Conservation (phyloP, 106 monocot species). For the Chionographis japonica region DNA sequence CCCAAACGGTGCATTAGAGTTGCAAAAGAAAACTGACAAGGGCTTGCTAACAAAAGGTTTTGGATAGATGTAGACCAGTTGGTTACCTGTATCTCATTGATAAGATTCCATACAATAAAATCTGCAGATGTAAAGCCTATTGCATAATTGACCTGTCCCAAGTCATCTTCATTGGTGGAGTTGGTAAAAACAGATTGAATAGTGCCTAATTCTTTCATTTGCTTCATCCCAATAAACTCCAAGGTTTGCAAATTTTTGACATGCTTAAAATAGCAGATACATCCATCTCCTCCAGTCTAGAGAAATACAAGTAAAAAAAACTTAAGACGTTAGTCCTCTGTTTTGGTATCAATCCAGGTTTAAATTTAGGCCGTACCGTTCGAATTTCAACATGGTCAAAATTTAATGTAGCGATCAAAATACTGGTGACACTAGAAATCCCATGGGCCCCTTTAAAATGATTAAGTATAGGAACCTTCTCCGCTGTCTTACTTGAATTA, state of each 20-base stretch:
- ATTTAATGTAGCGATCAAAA: slow-evolving; percentile 30
- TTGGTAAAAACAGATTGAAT: slow-evolving; percentile 45
- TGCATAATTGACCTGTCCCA: slow-evolving; percentile 40
- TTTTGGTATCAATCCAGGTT: not conserved
- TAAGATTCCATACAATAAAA: slow-evolving; percentile 80
- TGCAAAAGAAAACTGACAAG: not conserved
- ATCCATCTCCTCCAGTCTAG: slow-evolving; percentile 98
- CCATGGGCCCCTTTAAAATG: slow-evolving; percentile 98
- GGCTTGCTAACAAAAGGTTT: no score
- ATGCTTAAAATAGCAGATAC: slow-evolving; percentile 90
- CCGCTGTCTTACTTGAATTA: slow-evolving; percentile 6
- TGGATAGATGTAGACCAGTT: not conserved
- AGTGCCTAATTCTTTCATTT: slow-evolving; percentile 79
- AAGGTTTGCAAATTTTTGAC: slow-evolving; percentile 22
- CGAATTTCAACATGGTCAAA: slow-evolving; percentile 45
- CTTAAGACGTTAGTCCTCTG: not conserved
- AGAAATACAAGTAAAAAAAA: slow-evolving; percentile 14
- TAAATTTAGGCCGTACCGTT: slow-evolving; percentile 45
- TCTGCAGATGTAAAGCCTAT: slow-evolving; percentile 85
- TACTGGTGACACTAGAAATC: slow-evolving; percentile 74
- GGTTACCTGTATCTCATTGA: slow-evolving; percentile 72
- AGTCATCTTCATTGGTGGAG: slow-evolving; percentile 13
- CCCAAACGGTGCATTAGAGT: slow-evolving; percentile 5
- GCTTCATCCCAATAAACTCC: slow-evolving; percentile 88
- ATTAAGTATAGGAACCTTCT: slow-evolving; percentile 22